Percentiles rank a stretch among this genome's conserved stretches.
Conservation (phyloP, 768 basidiomycete species). For the Rhodotorula graminis region DNA sequence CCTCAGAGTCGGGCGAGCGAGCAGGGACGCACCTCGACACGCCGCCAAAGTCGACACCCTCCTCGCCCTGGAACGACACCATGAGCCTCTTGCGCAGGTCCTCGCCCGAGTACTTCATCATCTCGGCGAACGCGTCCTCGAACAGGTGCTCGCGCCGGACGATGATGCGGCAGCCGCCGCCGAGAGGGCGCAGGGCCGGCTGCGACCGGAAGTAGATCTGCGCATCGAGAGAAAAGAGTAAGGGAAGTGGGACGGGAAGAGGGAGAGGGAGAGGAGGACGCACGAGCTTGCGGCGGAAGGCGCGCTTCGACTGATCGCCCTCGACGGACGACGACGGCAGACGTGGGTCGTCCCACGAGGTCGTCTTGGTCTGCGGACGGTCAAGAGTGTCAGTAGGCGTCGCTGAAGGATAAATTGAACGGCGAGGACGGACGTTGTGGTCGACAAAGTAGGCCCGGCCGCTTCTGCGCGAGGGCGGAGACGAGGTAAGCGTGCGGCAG, state of each 20-base stretch:
- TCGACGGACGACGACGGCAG: conserved; percentile 88
- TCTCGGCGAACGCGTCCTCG: conserved; percentile 97
- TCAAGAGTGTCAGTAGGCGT: too few relatives aligned
- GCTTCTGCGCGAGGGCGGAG: conserved; percentile 49
- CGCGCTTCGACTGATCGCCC: conserved; percentile 99
- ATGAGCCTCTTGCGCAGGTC: conserved; percentile 96
- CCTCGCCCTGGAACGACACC: conserved; percentile 85
- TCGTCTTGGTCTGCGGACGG: conserved; percentile 63
- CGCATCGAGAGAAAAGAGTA: too few relatives aligned
- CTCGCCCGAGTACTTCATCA: conserved; percentile 94
- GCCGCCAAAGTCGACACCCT: conserved; percentile 97
- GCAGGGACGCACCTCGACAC: conserved; percentile 56
- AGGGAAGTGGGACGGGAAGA: too few relatives aligned
- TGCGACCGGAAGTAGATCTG: conserved; percentile 94
- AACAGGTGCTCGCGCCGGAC: conserved; percentile 95
- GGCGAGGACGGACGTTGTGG: conserved; percentile 72
- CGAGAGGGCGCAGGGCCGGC: conserved; percentile 79
- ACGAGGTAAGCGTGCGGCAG: background rate
- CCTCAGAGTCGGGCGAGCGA: too few relatives aligned
- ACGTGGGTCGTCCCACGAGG: conserved; percentile 98
- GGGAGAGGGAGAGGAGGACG: background rate
- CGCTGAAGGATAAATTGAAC: too few relatives aligned
- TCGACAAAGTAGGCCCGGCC: conserved; percentile 98
- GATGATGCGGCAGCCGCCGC: conserved; percentile 94
- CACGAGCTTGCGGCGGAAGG: conserved; percentile 88